Base-by-base conservation (phyloP, 2,329 filamentous ascomycete species). In the Dactylellina leptospora region DNA sequence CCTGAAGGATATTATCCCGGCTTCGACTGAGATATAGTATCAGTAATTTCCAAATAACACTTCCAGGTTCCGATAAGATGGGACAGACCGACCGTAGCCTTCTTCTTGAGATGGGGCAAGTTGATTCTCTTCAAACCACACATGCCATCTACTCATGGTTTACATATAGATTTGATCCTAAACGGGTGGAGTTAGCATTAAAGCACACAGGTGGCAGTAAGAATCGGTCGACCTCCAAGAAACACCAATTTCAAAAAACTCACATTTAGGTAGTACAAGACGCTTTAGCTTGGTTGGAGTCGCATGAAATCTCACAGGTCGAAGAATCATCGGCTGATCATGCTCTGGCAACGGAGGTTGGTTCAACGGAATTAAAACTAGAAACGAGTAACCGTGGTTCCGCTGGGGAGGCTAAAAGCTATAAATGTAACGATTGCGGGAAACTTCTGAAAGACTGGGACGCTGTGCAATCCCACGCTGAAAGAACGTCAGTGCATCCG, bases 351-450 rank as follows among this genome's bases (percentile, higher is more conserved):
- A 45, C 40, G 13, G 13, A 25, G 8, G 11, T 36, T 2, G 30
- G 27, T 11, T 11, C 13, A 2, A 23, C 27, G 30, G 36, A 18
- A 4, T 10, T 79, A 0, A 84, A 83, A 25, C 81, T 84, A 6
- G 84, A 83, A 1, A 83, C 82, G 74, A 82, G 83, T 18, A 83
- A 82, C 4, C 81, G 82, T 48, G 83, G 84, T 30, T 83, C 89
- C 1, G 91, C 89, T 69, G 87, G 89, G 77, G 83, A 86, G 62
- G 90, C 92, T 62, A 86, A 87, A 77, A 96, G 92, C 51, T 86
- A 97, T 61, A 85, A 96, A 54, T 99, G 95, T 85, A 95, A 96
- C 75, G 93, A 97, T 63, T 99, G 95, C 78, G 90, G 90, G 78
- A 97, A 96, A 84, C 90, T 88, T 79, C 96, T 99, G 81, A 86